Evolutionary conservation across 108 stramenopile species (phyloP), one percentile per base, ranked within the genome.

Genomic region (Skeletonema marinoi): DNA sequence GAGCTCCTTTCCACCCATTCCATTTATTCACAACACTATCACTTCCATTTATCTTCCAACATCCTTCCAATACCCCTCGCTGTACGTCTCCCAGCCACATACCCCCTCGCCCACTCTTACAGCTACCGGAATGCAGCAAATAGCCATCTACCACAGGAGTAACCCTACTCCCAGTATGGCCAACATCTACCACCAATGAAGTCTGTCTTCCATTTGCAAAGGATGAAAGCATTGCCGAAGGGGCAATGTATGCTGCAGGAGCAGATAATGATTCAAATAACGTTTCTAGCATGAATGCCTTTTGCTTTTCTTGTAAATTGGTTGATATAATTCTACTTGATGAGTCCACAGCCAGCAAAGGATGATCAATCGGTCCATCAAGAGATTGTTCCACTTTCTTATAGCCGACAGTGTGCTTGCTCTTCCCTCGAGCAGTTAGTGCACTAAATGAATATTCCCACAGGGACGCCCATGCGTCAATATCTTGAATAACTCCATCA

Each of bases 111-210:
- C 88, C 91, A 81, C 80, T 91, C 11, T 82, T 84, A 38, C 90
- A 82, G 72, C 88, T 88, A 16, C 91, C 84, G 32, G 85, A 81
- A 62, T 87, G 76, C 70, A 93, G 65, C 14, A 87, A 54, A 58
- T 92, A 77, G 16, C 96, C 96, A 80, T 96, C 96, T 2, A 93
- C 85, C 6, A 96, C 81, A 12, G 96, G 93, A 66, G 91, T 94
- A 7, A 89, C 91, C 14, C 88, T 80, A 12, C 70, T 82, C 9
- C 92, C 88, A 30, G 88, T 83, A 30, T 91, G 91, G 16, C 92
- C 92, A 36, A 93, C 60, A 75, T 93, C 92, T 2, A 96, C 89
- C 13, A 93, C 86, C 12, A 93, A 62, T 4, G 90, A 88, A 1
- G 92, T 92, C 69, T 89, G 93, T 60, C 93, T 87, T 2, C 96